Evolutionary conservation across 192 early-diverging fungal species (phyloP).

Genomic region (Coemansia sp.): DNA sequence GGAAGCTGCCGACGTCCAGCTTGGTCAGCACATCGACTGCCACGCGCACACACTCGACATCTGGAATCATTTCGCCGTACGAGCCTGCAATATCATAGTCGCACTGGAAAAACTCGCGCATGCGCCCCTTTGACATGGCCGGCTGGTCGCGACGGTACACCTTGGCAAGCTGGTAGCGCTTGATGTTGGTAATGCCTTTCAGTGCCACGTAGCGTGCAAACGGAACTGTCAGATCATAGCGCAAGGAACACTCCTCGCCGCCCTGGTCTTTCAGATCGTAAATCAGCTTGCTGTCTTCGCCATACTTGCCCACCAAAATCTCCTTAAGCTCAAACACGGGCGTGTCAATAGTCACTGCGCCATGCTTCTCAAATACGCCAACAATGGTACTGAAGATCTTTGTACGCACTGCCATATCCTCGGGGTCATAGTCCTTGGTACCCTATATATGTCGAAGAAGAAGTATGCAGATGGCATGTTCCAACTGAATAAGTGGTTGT

Average conservation of each 20-base stretch:
- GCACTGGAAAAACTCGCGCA: conserved; percentile 98
- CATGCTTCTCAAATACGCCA: conserved; percentile 89
- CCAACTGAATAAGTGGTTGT: neutral
- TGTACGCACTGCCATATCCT: conserved; percentile 97
- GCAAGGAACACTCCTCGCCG: conserved; percentile 89
- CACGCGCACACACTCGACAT: conserved; percentile 82
- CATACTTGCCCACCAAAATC: conserved; percentile 94
- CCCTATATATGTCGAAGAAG: conserved; percentile 59
- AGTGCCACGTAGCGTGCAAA: conserved; percentile 95
- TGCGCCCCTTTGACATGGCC: conserved; percentile 96
- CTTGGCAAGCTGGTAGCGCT: conserved; percentile 97
- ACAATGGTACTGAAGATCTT: conserved; percentile 86
- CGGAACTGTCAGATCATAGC: conserved; percentile 97
- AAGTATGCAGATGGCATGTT: neutral
- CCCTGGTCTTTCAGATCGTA: conserved; percentile 97
- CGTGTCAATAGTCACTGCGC: conserved; percentile 96
- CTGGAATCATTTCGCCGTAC: conserved; percentile 96
- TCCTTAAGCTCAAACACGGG: conserved; percentile 98
- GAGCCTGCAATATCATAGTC: conserved; percentile 96
- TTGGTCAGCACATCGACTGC: conserved; percentile 74
- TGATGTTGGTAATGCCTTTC: conserved; percentile 83
- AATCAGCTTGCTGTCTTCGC: conserved; percentile 98
- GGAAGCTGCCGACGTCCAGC: conserved; percentile 84
- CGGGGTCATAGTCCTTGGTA: conserved; percentile 89
- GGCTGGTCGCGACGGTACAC: conserved; percentile 98